Base-by-base conservation (phyloP, 1,284 basidiomycete species). In the Pholiota adiposa region DNA sequence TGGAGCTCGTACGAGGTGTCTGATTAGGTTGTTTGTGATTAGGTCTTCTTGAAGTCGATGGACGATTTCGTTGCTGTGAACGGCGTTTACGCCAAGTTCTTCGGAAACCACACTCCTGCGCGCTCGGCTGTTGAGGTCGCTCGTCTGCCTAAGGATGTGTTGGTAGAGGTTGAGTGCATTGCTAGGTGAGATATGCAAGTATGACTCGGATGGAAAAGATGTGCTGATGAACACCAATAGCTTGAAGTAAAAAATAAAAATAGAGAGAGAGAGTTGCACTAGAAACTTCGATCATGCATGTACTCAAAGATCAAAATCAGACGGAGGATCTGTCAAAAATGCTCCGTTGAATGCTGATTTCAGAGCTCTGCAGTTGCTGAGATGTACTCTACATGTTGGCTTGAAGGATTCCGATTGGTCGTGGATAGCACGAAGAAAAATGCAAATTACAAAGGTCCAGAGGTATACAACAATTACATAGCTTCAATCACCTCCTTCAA, bases 11-110 rank as follows among this genome's bases (percentile, higher is more conserved):
- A 5, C 11, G 38, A 4, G 18, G n/a, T 27, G 40, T 51, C 12
- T 31, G 19, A 7, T 25, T 21, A 44, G 16, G n/a, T n/a, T n/a
- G 4, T 16, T 53, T 14, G 21, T 7, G 29, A 27, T 1, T 62
- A 94, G 89, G 91, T 97, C 49, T 98, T 98, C 81, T 77, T 98
- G 71, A 94, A 97, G 75, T 80, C 85, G 67, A 97, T 98, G 94
- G 82, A 92, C 70, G 92, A 98, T 76, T 98, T 98, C 75, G 87
- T 73, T 12, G 80, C 84, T 56, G 89, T 98, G 73, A 99, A 98
- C 74, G 81, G 75, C 5, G 78, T 91, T 54, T 96, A 96, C 73
- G 83, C 83, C 48, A 79, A 83, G 56, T 90, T 91, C 76, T 97
- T 96, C 73, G 93, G 91, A n/a, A 81, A 86, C 54, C 92, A 96